Evolutionary conservation across 257 asterid species (phyloP), one percentile per base, ranked within the genome.

Genomic region (Solanum pinnatisectum): DNA sequence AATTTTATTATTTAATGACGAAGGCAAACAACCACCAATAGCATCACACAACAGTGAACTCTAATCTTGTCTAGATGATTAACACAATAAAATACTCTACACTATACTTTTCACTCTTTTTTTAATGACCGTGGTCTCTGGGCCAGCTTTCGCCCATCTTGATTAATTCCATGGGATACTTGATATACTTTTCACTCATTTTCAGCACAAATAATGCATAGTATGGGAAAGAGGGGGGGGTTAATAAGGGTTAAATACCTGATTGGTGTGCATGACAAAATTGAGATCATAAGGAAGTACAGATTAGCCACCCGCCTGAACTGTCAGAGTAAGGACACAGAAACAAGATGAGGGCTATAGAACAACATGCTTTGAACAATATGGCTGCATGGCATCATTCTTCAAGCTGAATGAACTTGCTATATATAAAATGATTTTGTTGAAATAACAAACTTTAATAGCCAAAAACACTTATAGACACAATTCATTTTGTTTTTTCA

Each of bases 251-350:
- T 79, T 18, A 86, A 92, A 90, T 92, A 97, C 99, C 99, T 97
- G 90, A 97, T 90, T 49, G 99, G 99, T 88, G 99, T 97, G 93
- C 99, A 97, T 60, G 99, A 97, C 94, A 97, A 89, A 92, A 97
- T 94, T 89, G 99, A 97, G 91, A 97, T 97, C 98, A 97, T 93
- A 88, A 97, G 99, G 92, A 97, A 97, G 92, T 97, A 97, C 90
- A 96, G 96, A 95, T 97, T 97, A 89, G 99, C 99, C 97, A 97
- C 99, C 96, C 99, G 96, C 92, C 98, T 96, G 97, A 97, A 96
- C 99, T 97, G 99, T 92, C 97, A 92, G 91, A 89, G 90, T 84
- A 92, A n/a, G 92, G 87, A 77, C 87, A 90, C 65, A 81, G 87
- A 90, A 90, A 86, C 84, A 86, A 90, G 91, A 70, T 68, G 63